Evolutionary conservation across 306 rosid species (phyloP).

Genomic region (Malus sieversii): DNA sequence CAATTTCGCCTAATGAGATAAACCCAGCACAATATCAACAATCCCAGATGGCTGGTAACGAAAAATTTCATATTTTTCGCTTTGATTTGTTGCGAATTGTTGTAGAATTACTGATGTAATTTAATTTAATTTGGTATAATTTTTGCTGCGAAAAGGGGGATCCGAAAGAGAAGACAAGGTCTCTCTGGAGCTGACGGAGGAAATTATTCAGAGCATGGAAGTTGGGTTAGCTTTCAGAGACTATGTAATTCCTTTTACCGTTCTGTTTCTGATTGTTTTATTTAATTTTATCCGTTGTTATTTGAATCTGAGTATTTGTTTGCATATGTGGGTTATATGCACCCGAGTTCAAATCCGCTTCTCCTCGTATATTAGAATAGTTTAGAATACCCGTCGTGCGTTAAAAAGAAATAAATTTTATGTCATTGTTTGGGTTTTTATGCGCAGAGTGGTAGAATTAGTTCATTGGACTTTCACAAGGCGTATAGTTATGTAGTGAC

Average conservation of each 20-base stretch:
- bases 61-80: background rate
- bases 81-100: background rate
- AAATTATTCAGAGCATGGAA: slow-evolving; percentile 95
- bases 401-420: too few relatives aligned
- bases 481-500: slow-evolving; percentile 80
- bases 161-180: slow-evolving; percentile 86
- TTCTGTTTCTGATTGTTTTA: background rate
- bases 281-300: background rate
- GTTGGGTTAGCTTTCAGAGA: slow-evolving; percentile 92
- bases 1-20: background rate
- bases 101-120: background rate
- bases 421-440: background rate
- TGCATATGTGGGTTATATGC: background rate
- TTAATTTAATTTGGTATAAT: background rate
- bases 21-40: background rate
- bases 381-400: too few relatives aligned
- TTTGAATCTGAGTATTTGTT: background rate
- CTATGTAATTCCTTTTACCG: slow-evolving; percentile 39
- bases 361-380: background rate
- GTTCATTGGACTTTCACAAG: slow-evolving; percentile 87
- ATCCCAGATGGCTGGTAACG: slow-evolving; percentile 45
- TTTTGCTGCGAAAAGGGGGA: slow-evolving; percentile 32
- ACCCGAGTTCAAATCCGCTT: background rate
- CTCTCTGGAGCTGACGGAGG: slow-evolving; percentile 85
- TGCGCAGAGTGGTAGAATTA: slow-evolving; percentile 73